Conservation (phyloP, 139 green algal species). For the Coccomyxa sp. region DNA sequence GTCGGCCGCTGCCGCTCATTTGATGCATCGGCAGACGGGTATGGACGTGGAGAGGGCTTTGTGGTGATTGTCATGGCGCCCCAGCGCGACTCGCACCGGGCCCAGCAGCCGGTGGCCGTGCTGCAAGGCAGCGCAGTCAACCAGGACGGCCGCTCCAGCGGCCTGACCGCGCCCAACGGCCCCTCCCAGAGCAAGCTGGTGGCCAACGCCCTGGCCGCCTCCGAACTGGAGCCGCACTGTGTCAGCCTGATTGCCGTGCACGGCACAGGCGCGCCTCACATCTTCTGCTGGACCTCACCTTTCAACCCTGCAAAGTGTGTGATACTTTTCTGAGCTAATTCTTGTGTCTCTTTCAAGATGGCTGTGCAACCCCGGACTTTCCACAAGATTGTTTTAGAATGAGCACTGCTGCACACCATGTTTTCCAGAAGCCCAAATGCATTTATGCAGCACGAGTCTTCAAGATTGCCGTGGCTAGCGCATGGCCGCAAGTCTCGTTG, state of each 20-base stretch:
- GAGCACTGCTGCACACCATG: background rate
- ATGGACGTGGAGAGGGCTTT: constrained; percentile 69
- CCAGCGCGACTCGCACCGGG: background rate
- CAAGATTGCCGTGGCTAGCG: too few species aligned
- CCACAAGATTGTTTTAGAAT: background rate
- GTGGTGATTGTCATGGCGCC: background rate
- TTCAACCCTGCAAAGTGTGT: background rate
- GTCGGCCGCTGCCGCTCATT: constrained; percentile 85
- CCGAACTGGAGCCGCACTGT: constrained; percentile 3
- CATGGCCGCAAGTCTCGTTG: too few species aligned
- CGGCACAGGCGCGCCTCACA: constrained; percentile 28
- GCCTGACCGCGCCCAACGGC: constrained; percentile 83
- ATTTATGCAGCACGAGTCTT: background rate
- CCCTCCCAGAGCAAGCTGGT: constrained; percentile 58
- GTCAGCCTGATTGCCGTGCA: constrained; percentile 33
- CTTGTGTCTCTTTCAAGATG: background rate
- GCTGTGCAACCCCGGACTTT: background rate
- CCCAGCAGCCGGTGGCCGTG: constrained; percentile 17
- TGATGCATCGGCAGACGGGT: constrained; percentile 73
- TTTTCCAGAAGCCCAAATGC: background rate
- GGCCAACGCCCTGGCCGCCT: constrained; percentile 12
- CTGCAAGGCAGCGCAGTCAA: constrained; percentile 75
- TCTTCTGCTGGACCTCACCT: background rate
- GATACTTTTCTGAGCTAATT: too few species aligned
- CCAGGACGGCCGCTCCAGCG: constrained; percentile 82